Evolutionary conservation across 208 protist genomes (phyloP), one percentile per base, ranked within the genome.

Genomic region (Spironucleus salmonicida): DNA sequence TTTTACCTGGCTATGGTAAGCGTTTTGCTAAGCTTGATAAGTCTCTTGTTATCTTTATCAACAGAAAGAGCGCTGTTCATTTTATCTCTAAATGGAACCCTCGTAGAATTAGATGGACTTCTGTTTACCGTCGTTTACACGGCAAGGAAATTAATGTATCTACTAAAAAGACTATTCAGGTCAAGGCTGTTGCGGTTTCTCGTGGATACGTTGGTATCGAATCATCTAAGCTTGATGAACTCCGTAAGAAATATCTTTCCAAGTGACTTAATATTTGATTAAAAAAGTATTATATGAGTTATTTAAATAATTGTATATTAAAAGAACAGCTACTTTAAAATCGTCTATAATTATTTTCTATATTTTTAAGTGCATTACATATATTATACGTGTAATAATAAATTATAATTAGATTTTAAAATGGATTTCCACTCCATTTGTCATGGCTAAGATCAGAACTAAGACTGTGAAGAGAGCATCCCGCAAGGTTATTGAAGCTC

Each of bases 391-490:
- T n/a, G n/a, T n/a, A n/a, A n/a, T n/a, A n/a, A n/a, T n/a, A n/a
- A n/a, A n/a, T n/a, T n/a, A n/a, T n/a, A n/a, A n/a, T n/a, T n/a
- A n/a, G n/a, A n/a, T n/a, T n/a, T n/a, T n/a, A n/a, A n/a, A n/a
- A n/a, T n/a, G n/a, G n/a, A n/a, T 57, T 19, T 19, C 19, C 19
- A n/a, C n/a, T n/a, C n/a, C n/a, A n/a, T n/a, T n/a, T 58, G 4
- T 62, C 78, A 92, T 92, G 96, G 96, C 94, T 88, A 93, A 95
- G 78, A 96, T 99, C 82, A 87, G 96, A 80, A 99, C 95, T 23
- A 99, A 98, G 90, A 98, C 95, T 66, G 92, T 99, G 81, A 99
- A 99, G 90, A 93, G 93, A 83, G 95, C 96, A 41, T 89, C 96
- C 27, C 90, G 92, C 78, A 85, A 93, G 79, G 86, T 99, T 79